These are phyloP conservation scores for Nemania serpens DNA, from an alignment of 2,329 filamentous ascomycete species.

Conservation along the genomic window DNA sequence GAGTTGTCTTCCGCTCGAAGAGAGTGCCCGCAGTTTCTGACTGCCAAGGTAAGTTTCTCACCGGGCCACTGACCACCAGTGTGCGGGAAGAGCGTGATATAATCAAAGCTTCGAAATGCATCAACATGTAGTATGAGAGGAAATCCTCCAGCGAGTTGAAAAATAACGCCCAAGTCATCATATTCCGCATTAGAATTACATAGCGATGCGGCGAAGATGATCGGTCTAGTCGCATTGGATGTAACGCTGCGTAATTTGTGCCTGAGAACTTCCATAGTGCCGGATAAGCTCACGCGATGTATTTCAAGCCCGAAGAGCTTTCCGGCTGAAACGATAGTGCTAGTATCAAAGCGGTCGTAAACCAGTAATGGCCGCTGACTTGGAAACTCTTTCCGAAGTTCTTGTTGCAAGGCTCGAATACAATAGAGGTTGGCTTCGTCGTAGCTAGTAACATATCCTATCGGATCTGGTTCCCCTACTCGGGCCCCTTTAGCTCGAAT, in stretches of 20 bases:
- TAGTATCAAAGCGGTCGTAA: slow-evolving; percentile 16
- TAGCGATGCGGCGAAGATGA: slow-evolving; percentile 22
- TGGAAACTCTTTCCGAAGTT: slow-evolving; percentile 14
- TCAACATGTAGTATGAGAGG: slow-evolving; percentile 22
- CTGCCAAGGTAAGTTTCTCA: slow-evolving; percentile 8
- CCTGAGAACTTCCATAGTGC: neutral
- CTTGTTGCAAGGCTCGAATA: slow-evolving; percentile 26
- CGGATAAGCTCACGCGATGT: slow-evolving; percentile 3
- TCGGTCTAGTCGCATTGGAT: slow-evolving; percentile 1
- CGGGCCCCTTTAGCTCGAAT: slow-evolving; percentile 18
- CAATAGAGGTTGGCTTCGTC: slow-evolving; percentile 25
- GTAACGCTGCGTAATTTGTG: neutral
- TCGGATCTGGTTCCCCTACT: slow-evolving; percentile 11
- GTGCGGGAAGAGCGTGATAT: slow-evolving; percentile 15
- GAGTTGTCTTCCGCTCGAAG: slow-evolving; percentile 4
- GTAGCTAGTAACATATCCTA: slow-evolving; percentile 20
- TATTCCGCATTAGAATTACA: slow-evolving; percentile 9
- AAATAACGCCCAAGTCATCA: slow-evolving; percentile 15
- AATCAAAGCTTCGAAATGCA: slow-evolving; percentile 21
- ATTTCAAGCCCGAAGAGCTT: slow-evolving; percentile 20
- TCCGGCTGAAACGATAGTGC: slow-evolving; percentile 1
- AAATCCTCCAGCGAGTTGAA: slow-evolving; percentile 1
- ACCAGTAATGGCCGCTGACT: slow-evolving; percentile 9
- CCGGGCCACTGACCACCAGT: neutral
- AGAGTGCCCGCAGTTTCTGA: neutral